Base-by-base conservation (phyloP, 2,329 filamentous ascomycete genomes). In the Periconia macrospinosa region DNA sequence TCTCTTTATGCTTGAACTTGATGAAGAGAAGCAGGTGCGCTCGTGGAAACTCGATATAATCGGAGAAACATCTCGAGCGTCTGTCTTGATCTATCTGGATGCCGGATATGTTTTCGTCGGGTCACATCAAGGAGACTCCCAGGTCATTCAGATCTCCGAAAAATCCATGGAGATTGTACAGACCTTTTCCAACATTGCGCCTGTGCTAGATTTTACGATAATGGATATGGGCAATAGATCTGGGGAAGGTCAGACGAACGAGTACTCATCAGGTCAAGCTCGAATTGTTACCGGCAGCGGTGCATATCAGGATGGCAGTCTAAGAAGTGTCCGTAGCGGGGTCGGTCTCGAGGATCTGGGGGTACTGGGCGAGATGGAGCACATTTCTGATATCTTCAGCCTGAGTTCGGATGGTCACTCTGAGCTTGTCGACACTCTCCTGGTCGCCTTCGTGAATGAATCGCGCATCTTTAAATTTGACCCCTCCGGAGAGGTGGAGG, bases 181-280 rank as follows among this genome's bases (percentile, higher is more conserved):
- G 68, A 88, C 85, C 0, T 81, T 95, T 52, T 78, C 84, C 3
- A 99, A 96, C 67, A 91, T 97, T 63, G 92, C 90, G 0, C 94
- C 94, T 0, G 90, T 99, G 41, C 77, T 97, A 40, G 94, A 99
- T 70, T 97, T 99, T 63, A 88, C 90, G 1, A 86, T 99, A 15
- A 96, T 97, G 91, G 94, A 97, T 67, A 89, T 97, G 81, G 93
- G 92, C 0, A 92, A 91, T 62, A 83, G 91, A 52, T 87, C 90
- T 55, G 88, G 88, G 19, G 89, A 94, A 58, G 85, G 82, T 9
- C 87, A 91, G 17, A 89, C 88, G 2, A 95, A 94, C 65, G 90
- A 94, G 57, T 99, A 96, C 67, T 96, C 92, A 0, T 96, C 93
- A 0, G 94, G 94, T 0, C 93, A 99, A 74, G 92, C 94, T 44